These are phyloP conservation scores for Corrigiola litoralis DNA, from an alignment of 179 eudicot species.

Conservation along the genomic window DNA sequence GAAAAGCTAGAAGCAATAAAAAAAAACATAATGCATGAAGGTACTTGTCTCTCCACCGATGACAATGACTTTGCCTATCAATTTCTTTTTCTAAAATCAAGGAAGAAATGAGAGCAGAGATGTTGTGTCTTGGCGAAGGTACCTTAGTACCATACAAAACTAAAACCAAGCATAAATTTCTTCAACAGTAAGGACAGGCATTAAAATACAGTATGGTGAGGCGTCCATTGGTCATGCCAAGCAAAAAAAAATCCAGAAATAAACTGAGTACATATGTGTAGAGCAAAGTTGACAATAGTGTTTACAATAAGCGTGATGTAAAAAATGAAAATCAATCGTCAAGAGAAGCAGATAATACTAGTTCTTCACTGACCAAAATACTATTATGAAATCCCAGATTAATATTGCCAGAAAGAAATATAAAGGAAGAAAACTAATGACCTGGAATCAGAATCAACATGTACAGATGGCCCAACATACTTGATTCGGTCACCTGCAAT, in stretches of 20 bases:
- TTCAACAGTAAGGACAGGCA: not conserved
- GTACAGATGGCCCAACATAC: conserved; percentile 63
- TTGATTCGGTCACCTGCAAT: conserved; percentile 88
- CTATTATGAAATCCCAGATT: not conserved
- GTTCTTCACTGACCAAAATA: not conserved
- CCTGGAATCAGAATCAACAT: conserved; percentile 70
- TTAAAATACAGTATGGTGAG: too few species aligned
- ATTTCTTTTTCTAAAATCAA: too few species aligned
- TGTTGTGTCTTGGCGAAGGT: too few species aligned
- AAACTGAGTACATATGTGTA: not conserved
- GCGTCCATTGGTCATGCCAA: too few species aligned
- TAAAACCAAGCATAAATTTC: too few species aligned
- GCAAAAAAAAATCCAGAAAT: too few species aligned
- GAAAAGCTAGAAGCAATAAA: not conserved
- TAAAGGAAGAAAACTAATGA: conserved; percentile 23
- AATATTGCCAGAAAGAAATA: not conserved
- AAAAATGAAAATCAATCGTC: not conserved
- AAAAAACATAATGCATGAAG: not conserved
- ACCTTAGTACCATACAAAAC: too few species aligned
- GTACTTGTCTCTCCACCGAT: too few species aligned
- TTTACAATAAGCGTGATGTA: not conserved
- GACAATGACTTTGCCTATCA: too few species aligned
- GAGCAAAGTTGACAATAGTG: not conserved
- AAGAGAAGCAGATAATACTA: not conserved
- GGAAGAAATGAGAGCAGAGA: too few species aligned